Percentiles rank a stretch among this genome's conserved stretches.
Evolutionary conservation across 768 basidiomycete species (phyloP).

Genomic region (Boletus coccyginus): DNA sequence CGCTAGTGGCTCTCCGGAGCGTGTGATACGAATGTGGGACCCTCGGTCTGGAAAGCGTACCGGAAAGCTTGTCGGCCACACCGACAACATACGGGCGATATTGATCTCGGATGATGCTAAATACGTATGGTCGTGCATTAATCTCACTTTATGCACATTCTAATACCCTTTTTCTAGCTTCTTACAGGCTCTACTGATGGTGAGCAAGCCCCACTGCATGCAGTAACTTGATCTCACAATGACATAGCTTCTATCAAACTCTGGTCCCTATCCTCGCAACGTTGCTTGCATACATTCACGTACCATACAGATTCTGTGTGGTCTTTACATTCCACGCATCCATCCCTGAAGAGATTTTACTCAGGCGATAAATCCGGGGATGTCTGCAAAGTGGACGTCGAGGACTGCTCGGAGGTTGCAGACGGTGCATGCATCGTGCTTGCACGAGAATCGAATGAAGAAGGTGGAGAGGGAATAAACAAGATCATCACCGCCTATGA

Average conservation of each 20-base stretch:
- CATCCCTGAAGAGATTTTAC: slow-evolving; percentile 85
- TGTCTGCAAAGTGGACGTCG: slow-evolving; percentile 89
- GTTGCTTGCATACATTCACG: slow-evolving; percentile 93
- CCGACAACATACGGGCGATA: slow-evolving; percentile 93
- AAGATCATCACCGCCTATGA: slow-evolving; percentile 83
- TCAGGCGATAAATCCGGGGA: slow-evolving; percentile 92
- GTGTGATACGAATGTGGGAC: slow-evolving; percentile 91
- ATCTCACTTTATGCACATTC: slow-evolving; percentile 1
- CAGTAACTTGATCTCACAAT: slow-evolving; percentile 11
- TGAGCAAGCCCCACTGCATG: slow-evolving; percentile 17
- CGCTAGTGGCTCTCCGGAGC: slow-evolving; percentile 89
- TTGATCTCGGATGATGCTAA: slow-evolving; percentile 85
- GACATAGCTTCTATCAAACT: slow-evolving; percentile 77
- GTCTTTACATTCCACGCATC: slow-evolving; percentile 87
- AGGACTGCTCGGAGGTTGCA: slow-evolving; percentile 72
- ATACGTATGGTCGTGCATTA: slow-evolving; percentile 59
- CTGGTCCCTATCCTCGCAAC: slow-evolving; percentile 88
- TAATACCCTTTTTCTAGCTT: slow-evolving; percentile 42
- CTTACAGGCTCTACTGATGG: slow-evolving; percentile 82
- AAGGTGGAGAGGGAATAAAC: slow-evolving; percentile 65
- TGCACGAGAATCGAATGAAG: slow-evolving; percentile 59
- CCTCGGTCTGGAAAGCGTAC: slow-evolving; percentile 79
- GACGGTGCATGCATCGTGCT: slow-evolving; percentile 90
- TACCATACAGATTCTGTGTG: slow-evolving; percentile 95
- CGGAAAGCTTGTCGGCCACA: slow-evolving; percentile 91